Conservation (phyloP, 2,329 filamentous ascomycete genomes). For the Elsinoe batatas region DNA sequence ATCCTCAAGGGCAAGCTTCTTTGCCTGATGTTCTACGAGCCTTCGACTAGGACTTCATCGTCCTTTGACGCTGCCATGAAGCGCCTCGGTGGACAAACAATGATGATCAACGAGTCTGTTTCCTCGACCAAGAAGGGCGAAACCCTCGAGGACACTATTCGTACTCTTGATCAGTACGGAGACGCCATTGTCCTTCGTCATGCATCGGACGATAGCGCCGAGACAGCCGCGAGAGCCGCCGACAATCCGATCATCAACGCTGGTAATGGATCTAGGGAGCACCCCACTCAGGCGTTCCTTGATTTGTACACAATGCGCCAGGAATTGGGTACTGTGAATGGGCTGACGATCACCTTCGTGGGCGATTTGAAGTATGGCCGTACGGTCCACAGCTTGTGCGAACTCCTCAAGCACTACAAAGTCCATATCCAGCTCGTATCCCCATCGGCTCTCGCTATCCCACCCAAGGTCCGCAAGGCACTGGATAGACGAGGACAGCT, state of each 20-base stretch:
- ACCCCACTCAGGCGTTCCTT: conserved; percentile 94
- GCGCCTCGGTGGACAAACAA: conserved; percentile 78
- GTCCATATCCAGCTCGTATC: conserved; percentile 88
- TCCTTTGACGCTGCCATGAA: conserved; percentile 99
- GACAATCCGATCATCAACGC: conserved; percentile 93
- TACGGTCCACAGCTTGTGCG: conserved; percentile 88
- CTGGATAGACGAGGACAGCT: conserved; percentile 69
- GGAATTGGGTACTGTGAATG: conserved; percentile 89
- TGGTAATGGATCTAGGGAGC: conserved; percentile 89
- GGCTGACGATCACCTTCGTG: conserved; percentile 89
- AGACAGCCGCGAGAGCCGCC: conserved; percentile 76
- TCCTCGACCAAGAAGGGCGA: conserved; percentile 94
- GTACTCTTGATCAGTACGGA: conserved; percentile 86
- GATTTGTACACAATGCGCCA: conserved; percentile 98
- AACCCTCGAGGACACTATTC: conserved; percentile 82
- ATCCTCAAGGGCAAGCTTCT: conserved; percentile 78
- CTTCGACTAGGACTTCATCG: conserved; percentile 85
- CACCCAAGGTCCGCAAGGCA: conserved; percentile 60
- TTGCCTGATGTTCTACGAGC: conserved; percentile 94
- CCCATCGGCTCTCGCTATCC: conserved; percentile 68
- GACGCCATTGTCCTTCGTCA: conserved; percentile 96
- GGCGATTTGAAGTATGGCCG: conserved; percentile 90
- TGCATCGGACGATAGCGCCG: conserved; percentile 69
- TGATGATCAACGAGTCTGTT: conserved; percentile 69
- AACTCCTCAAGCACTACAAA: conserved; percentile 90